A percentile compares a stretch with the other conserved stretches of the same genome.
These are phyloP conservation scores for Pichia sporocuriosa DNA, from an alignment of 805 yeast species.

Conservation along the genomic window DNA sequence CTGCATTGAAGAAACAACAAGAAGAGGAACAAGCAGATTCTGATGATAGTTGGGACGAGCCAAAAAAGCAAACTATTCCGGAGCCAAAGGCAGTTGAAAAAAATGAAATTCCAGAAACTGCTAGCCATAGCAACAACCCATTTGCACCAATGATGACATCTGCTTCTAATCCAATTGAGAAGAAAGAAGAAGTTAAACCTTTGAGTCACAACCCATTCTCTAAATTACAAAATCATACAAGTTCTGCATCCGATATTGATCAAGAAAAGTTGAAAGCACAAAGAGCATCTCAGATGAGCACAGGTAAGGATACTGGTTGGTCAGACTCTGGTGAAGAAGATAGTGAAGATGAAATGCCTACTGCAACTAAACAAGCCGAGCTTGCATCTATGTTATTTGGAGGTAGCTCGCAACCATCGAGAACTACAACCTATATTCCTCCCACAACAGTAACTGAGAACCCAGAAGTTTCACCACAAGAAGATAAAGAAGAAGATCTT, in stretches of 20 bases:
- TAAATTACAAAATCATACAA: constrained; percentile 33
- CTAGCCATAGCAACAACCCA: constrained; percentile 13
- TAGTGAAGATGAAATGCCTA: constrained; percentile 42
- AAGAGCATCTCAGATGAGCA: constrained; percentile 63
- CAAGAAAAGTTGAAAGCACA: constrained; percentile 59
- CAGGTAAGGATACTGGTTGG: constrained; percentile 35
- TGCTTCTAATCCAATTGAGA: not conserved
- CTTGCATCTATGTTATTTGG: constrained; percentile 50
- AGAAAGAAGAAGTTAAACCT: constrained; percentile 2
- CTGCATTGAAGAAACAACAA: constrained; percentile 39
- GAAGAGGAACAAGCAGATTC: constrained; percentile 36
- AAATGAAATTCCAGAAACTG: constrained; percentile 9
- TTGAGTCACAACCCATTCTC: constrained; percentile 51
- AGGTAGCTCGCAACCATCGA: constrained; percentile 26
- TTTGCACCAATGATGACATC: constrained; percentile 14
- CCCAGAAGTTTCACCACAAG: not conserved
- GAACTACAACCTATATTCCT: constrained; percentile 21
- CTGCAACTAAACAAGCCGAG: constrained; percentile 48
- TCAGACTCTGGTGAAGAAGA: constrained; percentile 35
- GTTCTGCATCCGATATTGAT: constrained; percentile 32
- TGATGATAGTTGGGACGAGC: constrained; percentile 19
- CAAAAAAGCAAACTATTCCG: not conserved
- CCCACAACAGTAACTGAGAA: not conserved
- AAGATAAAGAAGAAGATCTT: not conserved
- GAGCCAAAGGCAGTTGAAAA: constrained; percentile 9